These are phyloP conservation scores for Sphaerulina populicola DNA, from an alignment of 2,329 filamentous ascomycete species.

Conservation along the genomic window DNA sequence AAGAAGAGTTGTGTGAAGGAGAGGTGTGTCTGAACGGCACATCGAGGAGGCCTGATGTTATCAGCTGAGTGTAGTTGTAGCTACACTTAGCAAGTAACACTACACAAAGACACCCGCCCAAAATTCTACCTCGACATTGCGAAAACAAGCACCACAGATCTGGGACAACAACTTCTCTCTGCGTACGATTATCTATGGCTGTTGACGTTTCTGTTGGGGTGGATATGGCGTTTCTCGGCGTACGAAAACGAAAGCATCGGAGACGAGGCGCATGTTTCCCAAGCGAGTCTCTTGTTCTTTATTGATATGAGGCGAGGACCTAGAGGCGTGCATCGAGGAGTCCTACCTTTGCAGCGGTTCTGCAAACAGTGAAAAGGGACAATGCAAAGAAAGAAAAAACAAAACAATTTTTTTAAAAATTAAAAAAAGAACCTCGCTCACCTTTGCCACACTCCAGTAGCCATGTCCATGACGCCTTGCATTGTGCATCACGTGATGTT, in stretches of 20 bases:
- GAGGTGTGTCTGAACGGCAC: background rate
- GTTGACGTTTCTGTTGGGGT: background rate
- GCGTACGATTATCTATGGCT: background rate
- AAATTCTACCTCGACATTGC: slow-evolving; percentile 1
- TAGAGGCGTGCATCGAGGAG: slow-evolving; percentile 11
- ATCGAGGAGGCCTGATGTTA: slow-evolving; percentile 3
- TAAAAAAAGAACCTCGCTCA: background rate
- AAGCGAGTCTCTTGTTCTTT: slow-evolving; percentile 4
- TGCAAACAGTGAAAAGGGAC: slow-evolving; percentile 6
- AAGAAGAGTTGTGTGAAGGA: background rate
- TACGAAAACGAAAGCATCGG: slow-evolving; percentile 9
- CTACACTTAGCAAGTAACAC: slow-evolving; percentile 7
- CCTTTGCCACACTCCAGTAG: too few relatives aligned
- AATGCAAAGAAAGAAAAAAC: slow-evolving; percentile 8
- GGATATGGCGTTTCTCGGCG: slow-evolving; percentile 7
- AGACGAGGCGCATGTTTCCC: slow-evolving; percentile 10
- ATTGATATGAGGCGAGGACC: slow-evolving; percentile 6
- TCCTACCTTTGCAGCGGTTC: slow-evolving; percentile 10
- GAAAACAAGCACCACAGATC: background rate
- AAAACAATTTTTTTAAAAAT: background rate
- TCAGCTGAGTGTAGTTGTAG: slow-evolving; percentile 7
- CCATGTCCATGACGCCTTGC: background rate
- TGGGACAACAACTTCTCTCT: background rate
- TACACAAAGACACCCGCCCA: background rate
- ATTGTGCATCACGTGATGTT: background rate